Evolutionary conservation across 768 basidiomycete genomes (phyloP), one percentile per base, ranked within the genome.

Genomic region (Lactarius trivialis): DNA sequence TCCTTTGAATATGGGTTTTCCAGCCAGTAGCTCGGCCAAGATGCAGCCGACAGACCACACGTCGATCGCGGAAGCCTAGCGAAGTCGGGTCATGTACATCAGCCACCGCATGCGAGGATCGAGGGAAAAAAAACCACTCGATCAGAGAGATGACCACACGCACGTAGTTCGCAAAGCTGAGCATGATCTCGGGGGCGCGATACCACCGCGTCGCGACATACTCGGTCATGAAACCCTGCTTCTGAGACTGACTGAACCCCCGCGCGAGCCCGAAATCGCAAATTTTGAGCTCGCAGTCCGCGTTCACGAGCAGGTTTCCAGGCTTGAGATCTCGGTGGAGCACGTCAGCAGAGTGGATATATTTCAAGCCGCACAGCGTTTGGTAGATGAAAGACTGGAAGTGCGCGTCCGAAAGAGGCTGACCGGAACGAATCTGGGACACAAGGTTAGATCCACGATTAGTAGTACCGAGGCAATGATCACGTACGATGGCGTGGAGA

Each of bases 181-280:
- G 73, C 97, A 98, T 99, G 75, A 98, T 99, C 77, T 99, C 97
- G 0, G 97, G 96, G 24, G 96, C 96, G 37, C 96, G 81, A 73
- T 99, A 99, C 96, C 96, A 98, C 60, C 96, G 82, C 8, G 96
- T 99, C n/a, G 96, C 96, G 34, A 98, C 90, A 73, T 96, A 98
- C 76, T 98, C 97, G 0, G 97, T 98, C 96, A 98, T 98, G 76
- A 98, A 98, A 0, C 96, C 96, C 70, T 88, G 89, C 70, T 90
- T 89, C 84, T 86, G 37, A 82, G 84, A 36, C 89, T 88, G 92
- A 24, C 88, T 92, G 74, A 94, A 96, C 2, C 94, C 94, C 71
- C 95, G 80, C 4, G 97, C 96, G 41, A 99, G 84, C 50, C 97
- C 97, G 73, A 99, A 99, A 75, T 99, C 96, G 71, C 97, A 99